Base-by-base conservation (phyloP, 192 early-diverging fungal species). In the Lobosporangium transversale region DNA sequence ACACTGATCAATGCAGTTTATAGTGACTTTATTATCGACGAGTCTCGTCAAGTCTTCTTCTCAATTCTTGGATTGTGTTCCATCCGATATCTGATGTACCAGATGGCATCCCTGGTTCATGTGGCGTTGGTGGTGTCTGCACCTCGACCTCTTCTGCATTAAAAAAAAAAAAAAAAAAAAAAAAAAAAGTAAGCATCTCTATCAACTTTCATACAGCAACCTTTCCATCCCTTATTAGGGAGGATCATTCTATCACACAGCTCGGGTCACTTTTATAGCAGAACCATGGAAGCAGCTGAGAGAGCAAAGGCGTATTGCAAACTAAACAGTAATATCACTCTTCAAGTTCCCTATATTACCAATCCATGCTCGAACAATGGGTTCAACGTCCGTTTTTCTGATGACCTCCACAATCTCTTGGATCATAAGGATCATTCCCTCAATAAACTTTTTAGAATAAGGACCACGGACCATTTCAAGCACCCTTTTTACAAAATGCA, bases 401-500 rank as follows among this genome's bases (percentile, higher is more conserved):
- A 84, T 67, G 17, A 70, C 73, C 24, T 84, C 83, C 5, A 73
- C 58, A 32, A 84, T 79, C 37, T 80, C 79, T 40, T 66, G 36
- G 31, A 79, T 66, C 53, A 84, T 78, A 26, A 79, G 75, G 1
- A 68, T 76, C 80, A 84, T 76, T 26, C 70, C 58, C 36, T 79
- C 76, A 1, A 84, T 66, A 54, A 84, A 84, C 30, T 79, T 79
- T 32, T 58, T 55, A 15, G 83, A 81, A 44, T 84, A 84, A 0
- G 83, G 83, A 14, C 64, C 66, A 9, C 62, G 44, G 20, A 78
- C 79, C 83, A 84, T 81, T 44, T 81, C 80, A 18, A 84, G 58
- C 56, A 83, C 84, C 66, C 79, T 83, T 43, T 82, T 74, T 9
- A 93, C 82, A 83, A 91, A 90, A 78, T 92, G 89, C 24, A 88